These are phyloP conservation scores for Reticulascus tulasneorum DNA, from an alignment of 2,329 filamentous ascomycete species.

Conservation along the genomic window DNA sequence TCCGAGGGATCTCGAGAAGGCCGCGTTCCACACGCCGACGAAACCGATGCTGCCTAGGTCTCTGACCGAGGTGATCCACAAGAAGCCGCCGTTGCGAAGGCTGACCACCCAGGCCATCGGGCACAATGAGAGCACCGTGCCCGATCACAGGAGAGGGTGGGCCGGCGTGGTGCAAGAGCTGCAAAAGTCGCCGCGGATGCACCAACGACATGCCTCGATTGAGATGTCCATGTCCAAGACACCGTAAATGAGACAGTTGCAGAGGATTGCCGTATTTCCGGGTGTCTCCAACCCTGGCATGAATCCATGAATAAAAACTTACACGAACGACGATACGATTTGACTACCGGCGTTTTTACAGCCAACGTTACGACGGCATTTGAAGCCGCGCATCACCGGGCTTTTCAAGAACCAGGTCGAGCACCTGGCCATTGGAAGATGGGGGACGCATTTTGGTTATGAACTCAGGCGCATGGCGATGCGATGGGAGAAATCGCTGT, in stretches of 20 bases:
- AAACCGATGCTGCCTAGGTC: conserved; percentile 34
- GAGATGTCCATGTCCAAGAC: conserved; percentile 51
- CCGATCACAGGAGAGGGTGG: conserved; percentile 53
- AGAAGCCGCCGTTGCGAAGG: conserved; percentile 46
- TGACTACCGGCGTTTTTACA: too few species aligned
- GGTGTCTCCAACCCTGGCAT: too few species aligned
- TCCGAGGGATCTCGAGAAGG: conserved; percentile 26
- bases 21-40: conserved; percentile 22
- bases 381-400: background rate
- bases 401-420: background rate
- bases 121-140: conserved; percentile 43
- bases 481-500: background rate
- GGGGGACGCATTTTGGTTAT: background rate
- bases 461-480: background rate
- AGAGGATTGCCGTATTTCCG: too few species aligned
- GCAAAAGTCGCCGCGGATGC: conserved; percentile 57
- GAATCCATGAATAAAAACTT: too few species aligned
- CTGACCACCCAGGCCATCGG: conserved; percentile 52
- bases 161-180: conserved; percentile 60
- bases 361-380: too few species aligned
- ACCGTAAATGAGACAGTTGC: conserved; percentile 26
- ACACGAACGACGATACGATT: conserved; percentile 2
- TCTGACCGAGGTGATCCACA: conserved; percentile 39
- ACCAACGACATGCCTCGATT: conserved; percentile 59
- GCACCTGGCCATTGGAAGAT: background rate